Evolutionary conservation across 129 eudicot species (phyloP).

Genomic region (Escallonia rubra): DNA sequence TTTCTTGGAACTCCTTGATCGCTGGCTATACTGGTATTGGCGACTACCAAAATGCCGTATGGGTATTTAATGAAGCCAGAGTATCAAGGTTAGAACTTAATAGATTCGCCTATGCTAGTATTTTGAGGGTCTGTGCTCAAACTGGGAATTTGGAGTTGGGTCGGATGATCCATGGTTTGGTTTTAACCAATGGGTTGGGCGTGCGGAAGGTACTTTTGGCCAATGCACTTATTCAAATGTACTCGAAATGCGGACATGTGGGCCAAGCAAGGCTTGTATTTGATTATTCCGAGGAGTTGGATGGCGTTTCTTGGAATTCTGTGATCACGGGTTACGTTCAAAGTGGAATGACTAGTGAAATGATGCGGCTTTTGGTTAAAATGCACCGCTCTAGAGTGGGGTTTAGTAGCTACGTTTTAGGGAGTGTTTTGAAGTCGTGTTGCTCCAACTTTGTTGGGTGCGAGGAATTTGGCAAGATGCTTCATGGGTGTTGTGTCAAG

Average conservation of each 20-base stretch:
- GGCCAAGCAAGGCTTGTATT: slow-evolving; percentile 32
- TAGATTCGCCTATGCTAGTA: slow-evolving; percentile 33
- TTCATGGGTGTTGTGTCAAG: slow-evolving; percentile 31
- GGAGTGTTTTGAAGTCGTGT: slow-evolving; percentile 45
- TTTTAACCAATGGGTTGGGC: slow-evolving; percentile 28
- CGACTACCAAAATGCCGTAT: slow-evolving; percentile 12
- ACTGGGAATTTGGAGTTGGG: slow-evolving; percentile 29
- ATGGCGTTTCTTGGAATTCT: slow-evolving; percentile 55
- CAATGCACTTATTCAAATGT: slow-evolving; percentile 41
- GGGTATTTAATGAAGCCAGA: slow-evolving; percentile 29
- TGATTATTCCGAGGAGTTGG: slow-evolving; percentile 28
- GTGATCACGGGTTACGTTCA: slow-evolving; percentile 39
- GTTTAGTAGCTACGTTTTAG: slow-evolving; percentile 39
- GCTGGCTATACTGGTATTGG: slow-evolving; percentile 41
- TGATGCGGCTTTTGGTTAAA: slow-evolving; percentile 27
- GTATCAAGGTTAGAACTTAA: slow-evolving; percentile 1
- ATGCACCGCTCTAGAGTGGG: slow-evolving; percentile 31
- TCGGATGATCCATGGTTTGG: slow-evolving; percentile 34
- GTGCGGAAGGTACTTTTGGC: slow-evolving; percentile 23
- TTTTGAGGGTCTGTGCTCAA: slow-evolving; percentile 36
- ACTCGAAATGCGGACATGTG: slow-evolving; percentile 42
- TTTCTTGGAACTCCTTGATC: slow-evolving; percentile 43
- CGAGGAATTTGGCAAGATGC: slow-evolving; percentile 29
- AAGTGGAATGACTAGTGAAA: slow-evolving; percentile 19
- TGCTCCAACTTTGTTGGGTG: slow-evolving; percentile 18